phyloP scores from a whole-genome alignment of 2,329 filamentous ascomycete genomes.

The Aspergillus phoenicis region DNA sequence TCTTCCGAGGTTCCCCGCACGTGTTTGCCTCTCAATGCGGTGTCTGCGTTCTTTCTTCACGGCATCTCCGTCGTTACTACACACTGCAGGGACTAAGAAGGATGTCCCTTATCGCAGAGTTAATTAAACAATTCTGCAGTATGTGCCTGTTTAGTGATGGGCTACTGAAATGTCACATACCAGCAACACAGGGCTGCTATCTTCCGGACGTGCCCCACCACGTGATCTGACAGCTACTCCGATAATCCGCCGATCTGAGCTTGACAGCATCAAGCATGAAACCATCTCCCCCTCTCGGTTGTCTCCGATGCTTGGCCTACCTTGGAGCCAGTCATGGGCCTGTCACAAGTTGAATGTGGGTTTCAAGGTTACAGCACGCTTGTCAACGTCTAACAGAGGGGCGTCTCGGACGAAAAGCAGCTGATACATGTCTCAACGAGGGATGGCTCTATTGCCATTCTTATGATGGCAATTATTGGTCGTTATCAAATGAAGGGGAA shows the following conservation, averaged over 20 bases:
- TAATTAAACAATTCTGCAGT: too few relatives aligned
- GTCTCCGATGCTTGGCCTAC: background rate
- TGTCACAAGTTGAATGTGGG: too few relatives aligned
- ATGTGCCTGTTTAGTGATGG: too few relatives aligned
- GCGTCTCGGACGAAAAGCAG: background rate
- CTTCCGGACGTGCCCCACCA: background rate
- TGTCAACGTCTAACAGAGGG: background rate
- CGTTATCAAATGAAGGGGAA: background rate
- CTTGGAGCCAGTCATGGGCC: background rate
- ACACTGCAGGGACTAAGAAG: background rate
- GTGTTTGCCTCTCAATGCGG: background rate
- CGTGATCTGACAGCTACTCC: background rate
- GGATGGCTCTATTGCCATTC: background rate
- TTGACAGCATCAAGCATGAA: slow-evolving; percentile 5
- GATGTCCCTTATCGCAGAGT: background rate
- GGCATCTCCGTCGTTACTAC: background rate
- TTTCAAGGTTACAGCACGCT: background rate
- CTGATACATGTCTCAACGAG: background rate
- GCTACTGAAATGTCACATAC: background rate
- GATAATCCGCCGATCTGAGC: slow-evolving; percentile 4
- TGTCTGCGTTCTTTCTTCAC: background rate
- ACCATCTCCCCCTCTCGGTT: background rate
- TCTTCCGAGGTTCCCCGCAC: background rate
- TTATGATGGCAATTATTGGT: too few relatives aligned
- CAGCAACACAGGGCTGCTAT: background rate